phyloP scores from a whole-genome alignment of 306 rosid genomes.

The Fagus crenata region DNA sequence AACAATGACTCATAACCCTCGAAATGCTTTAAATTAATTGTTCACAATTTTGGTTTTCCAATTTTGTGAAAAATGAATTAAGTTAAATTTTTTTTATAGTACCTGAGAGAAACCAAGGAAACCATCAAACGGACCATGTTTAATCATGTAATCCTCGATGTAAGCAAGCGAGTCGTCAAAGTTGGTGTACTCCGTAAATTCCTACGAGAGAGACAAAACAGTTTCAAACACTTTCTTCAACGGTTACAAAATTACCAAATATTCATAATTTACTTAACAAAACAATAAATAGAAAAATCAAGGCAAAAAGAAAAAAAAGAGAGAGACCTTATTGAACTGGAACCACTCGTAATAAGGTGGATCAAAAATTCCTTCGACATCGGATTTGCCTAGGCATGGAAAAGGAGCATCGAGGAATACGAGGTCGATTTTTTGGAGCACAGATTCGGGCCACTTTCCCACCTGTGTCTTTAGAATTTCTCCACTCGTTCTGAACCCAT shows the following conservation, averaged over 20 bases:
- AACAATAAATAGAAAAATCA: neutral
- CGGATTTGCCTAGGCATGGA: constrained; percentile 75
- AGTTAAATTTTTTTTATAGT: constrained; percentile 23
- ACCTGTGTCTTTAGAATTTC: constrained; percentile 65
- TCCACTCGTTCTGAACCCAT: constrained; percentile 85
- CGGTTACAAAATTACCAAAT: neutral
- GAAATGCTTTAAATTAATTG: neutral
- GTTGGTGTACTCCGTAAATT: constrained; percentile 57
- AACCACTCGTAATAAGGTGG: constrained; percentile 98
- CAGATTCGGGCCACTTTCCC: constrained; percentile 70
- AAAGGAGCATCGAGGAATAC: constrained; percentile 68
- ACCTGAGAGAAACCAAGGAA: constrained; percentile 94
- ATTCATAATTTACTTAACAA: neutral
- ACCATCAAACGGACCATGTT: constrained; percentile 86
- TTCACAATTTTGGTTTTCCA: too few species aligned
- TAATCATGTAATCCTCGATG: constrained; percentile 68
- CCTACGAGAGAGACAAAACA: constrained; percentile 33
- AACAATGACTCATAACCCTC: too few species aligned
- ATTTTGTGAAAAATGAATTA: neutral
- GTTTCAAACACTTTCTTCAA: neutral
- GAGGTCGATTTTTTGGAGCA: constrained; percentile 54
- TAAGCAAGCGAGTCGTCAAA: constrained; percentile 61
- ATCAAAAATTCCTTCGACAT: constrained; percentile 77
- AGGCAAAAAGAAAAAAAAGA: neutral
- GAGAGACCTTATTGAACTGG: constrained; percentile 69